phyloP scores from a whole-genome alignment of 305 asterid species.

The Fraxinus angustifolia region DNA sequence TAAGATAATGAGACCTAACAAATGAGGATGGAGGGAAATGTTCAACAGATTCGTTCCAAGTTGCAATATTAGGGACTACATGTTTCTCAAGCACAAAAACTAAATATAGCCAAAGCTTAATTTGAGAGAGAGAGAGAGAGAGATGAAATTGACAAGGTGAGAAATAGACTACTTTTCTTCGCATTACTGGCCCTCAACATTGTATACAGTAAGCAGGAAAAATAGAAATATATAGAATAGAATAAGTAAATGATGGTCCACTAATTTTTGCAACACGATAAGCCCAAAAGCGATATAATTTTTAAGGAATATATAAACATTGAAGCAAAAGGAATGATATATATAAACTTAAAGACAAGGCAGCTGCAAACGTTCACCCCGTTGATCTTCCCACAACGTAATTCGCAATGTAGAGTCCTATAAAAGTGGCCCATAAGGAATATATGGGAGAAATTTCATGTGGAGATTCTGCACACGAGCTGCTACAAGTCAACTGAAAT shows the following conservation, averaged over 20 bases:
- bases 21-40: background rate
- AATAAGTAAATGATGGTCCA: background rate
- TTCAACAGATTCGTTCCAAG: background rate
- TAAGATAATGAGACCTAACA: background rate
- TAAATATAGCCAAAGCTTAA: background rate
- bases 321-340: background rate
- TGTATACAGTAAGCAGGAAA: conserved; percentile 1
- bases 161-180: background rate
- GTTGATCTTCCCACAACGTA: conserved; percentile 95
- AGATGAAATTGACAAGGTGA: too few relatives aligned
- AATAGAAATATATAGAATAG: background rate
- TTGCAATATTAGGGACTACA: conserved; percentile 4
- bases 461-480: conserved; percentile 77
- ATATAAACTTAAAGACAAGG: conserved; percentile 10
- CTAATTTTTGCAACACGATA: background rate
- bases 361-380: conserved; percentile 55
- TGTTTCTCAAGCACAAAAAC: conserved; percentile 8
- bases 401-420: conserved; percentile 96
- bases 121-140: background rate
- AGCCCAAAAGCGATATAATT: background rate
- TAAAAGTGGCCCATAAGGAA: conserved; percentile 98
- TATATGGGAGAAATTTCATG: conserved; percentile 93
- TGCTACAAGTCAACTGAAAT: conserved; percentile 74
- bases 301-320: background rate
- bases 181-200: background rate